Base-by-base conservation (phyloP, 257 asterid genomes). In the Przewalskia tangutica region DNA sequence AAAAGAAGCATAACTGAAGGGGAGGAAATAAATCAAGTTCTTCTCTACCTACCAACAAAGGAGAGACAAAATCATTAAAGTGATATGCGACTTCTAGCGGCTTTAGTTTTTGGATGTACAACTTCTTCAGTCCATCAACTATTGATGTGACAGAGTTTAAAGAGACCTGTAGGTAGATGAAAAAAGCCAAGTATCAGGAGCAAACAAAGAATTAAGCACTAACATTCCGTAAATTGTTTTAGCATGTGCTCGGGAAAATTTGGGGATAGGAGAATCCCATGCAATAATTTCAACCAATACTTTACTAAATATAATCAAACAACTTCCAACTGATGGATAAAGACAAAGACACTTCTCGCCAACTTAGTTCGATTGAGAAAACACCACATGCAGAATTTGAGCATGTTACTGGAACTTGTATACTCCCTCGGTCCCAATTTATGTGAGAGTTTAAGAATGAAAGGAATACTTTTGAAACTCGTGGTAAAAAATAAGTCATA, bases 51-150 rank as follows among this genome's bases (percentile, higher is more conserved):
- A 95, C 99, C 92, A 95, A 88, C 82, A 88, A 78, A 10, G 99
- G 99, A 66, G 99, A 91, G 82, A 92, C 97, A 83, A 94, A 95
- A 86, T 95, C 98, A 79, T 91, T 94, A 71, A 95, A 94, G 81
- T 81, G 91, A 82, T 95, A 94, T 53, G 97, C 92, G 53, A 84
- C 84, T 89, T 94, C 98, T n/a, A n/a, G n/a, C n/a, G n/a, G n/a
- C n/a, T n/a, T n/a, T n/a, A n/a, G n/a, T n/a, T n/a, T n/a, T n/a
- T n/a, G n/a, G n/a, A n/a, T n/a, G n/a, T n/a, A n/a, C n/a, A n/a
- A n/a, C n/a, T n/a, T n/a, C n/a, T n/a, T n/a, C n/a, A n/a, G n/a
- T n/a, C n/a, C n/a, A n/a, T n/a, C n/a, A n/a, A n/a, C n/a, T n/a
- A n/a, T n/a, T n/a, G n/a, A n/a, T n/a, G n/a, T n/a, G n/a, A n/a